A percentile compares a stretch with the other conserved stretches of the same genome.
phyloP scores from a whole-genome alignment of 768 basidiomycete species.

The Naganishia antarctica region DNA sequence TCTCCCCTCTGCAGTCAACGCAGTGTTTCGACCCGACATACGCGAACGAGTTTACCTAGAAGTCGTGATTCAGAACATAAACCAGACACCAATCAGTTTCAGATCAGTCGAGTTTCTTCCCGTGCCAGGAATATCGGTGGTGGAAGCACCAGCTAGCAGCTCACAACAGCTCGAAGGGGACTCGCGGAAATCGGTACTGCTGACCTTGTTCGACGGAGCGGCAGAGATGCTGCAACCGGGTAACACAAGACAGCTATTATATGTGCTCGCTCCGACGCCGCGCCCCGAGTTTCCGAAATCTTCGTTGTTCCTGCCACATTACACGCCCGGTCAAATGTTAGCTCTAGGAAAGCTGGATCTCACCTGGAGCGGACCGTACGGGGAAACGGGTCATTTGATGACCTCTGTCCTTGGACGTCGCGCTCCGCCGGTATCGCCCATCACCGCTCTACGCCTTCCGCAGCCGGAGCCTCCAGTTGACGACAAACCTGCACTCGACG shows the following conservation, averaged over 20 bases:
- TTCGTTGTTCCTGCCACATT: constrained; percentile 51
- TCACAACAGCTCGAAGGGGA: constrained; percentile 24
- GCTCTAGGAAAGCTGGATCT: constrained; percentile 84
- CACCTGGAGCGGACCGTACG: constrained; percentile 76
- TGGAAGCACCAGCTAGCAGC: background rate
- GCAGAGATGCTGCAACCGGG: constrained; percentile 74
- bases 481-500: background rate
- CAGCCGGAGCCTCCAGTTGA: background rate
- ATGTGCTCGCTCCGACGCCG: constrained; percentile 61
- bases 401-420: constrained; percentile 84
- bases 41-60: constrained; percentile 84
- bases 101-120: constrained; percentile 57
- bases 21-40: constrained; percentile 60
- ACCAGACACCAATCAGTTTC: constrained; percentile 73
- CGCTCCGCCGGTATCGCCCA: constrained; percentile 53
- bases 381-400: constrained; percentile 77
- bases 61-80: constrained; percentile 84
- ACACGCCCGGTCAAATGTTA: constrained; percentile 65
- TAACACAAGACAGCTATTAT: constrained; percentile 81
- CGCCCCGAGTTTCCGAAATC: constrained; percentile 16
- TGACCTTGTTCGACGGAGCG: constrained; percentile 58
- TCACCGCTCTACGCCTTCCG: constrained; percentile 1
- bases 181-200: constrained; percentile 31
- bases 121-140: constrained; percentile 48
- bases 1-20: constrained; percentile 65